Conservation (phyloP, 2,329 filamentous ascomycete genomes). For the Penicillium decumbens region DNA sequence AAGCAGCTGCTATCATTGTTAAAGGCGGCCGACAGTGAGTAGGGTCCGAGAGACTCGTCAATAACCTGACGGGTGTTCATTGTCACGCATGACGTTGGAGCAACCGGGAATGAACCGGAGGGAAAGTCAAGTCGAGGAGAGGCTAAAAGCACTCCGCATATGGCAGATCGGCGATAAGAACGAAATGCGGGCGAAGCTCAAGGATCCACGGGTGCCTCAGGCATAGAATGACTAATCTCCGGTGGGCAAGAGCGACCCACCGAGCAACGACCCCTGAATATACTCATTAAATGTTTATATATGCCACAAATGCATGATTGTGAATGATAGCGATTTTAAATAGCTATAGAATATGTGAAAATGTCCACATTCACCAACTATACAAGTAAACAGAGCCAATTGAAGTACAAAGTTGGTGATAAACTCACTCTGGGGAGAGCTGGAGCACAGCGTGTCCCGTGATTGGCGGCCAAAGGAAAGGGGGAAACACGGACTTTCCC, state of each 20-base stretch:
- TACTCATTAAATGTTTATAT: neutral
- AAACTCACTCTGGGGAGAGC: constrained; percentile 8
- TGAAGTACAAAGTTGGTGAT: constrained; percentile 6
- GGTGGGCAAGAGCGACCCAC: constrained; percentile 27
- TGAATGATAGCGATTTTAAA: neutral
- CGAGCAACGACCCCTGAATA: constrained; percentile 26
- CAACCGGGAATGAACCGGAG: neutral
- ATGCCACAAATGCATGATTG: neutral
- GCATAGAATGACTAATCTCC: constrained; percentile 14
- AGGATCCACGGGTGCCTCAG: constrained; percentile 17
- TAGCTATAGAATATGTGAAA: neutral
- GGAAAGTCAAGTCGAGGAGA: neutral
- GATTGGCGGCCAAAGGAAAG: constrained; percentile 28
- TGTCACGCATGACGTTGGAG: constrained; percentile 21
- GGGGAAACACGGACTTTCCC: constrained; percentile 30
- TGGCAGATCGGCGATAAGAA: constrained; percentile 22
- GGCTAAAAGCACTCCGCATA: neutral
- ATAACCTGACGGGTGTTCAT: constrained; percentile 92
- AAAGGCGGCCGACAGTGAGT: constrained; percentile 78
- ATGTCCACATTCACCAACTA: neutral
- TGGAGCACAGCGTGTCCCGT: constrained; percentile 20
- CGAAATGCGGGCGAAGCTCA: constrained; percentile 22
- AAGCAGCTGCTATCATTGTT: constrained; percentile 83
- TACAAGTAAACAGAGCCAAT: neutral
- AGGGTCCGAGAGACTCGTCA: constrained; percentile 67